These are phyloP conservation scores for Citrullus colocynthis DNA, from an alignment of 306 rosid species.

Conservation along the genomic window DNA sequence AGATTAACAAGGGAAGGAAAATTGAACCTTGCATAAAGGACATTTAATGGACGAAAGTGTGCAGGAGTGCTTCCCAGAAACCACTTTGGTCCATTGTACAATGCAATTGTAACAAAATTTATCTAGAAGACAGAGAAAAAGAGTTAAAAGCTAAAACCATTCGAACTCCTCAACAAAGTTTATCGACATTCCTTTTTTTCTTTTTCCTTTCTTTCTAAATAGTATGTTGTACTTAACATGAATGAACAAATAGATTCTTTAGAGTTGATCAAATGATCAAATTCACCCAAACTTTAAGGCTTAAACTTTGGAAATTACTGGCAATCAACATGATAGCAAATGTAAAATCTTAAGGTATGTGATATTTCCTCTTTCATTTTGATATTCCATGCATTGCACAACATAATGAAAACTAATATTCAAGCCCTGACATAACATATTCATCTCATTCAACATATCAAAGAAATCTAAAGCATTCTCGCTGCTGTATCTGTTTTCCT, in stretches of 20 bases:
- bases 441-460: neutral
- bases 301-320: neutral
- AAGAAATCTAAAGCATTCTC: neutral
- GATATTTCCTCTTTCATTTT: neutral
- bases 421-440: neutral
- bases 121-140: slow-evolving; percentile 38
- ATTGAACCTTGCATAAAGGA: slow-evolving; percentile 84
- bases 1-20: neutral
- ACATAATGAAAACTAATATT: neutral
- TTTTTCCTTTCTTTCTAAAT: neutral
- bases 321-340: neutral
- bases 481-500: neutral
- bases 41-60: slow-evolving; percentile 50
- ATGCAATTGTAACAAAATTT: slow-evolving; percentile 78
- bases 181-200: neutral
- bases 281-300: neutral
- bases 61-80: slow-evolving; percentile 35
- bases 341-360: neutral
- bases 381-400: neutral
- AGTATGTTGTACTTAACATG: neutral
- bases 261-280: neutral
- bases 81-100: slow-evolving; percentile 75
- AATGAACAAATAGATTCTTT: neutral
- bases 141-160: neutral
- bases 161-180: neutral